Conservation (phyloP, 345 rosid genomes). For the Populus euphratica region DNA sequence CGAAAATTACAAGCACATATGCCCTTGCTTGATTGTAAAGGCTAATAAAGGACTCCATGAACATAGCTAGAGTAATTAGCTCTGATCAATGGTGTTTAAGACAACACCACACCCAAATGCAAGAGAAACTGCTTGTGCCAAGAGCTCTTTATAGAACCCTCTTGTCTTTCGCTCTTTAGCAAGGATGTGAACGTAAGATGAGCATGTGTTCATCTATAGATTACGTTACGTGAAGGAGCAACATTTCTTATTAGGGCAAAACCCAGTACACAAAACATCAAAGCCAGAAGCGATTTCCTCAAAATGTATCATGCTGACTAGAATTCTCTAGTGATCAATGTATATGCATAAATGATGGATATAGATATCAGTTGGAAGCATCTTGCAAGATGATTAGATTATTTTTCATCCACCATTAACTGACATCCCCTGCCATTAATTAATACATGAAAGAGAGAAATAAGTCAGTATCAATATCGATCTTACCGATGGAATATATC, state of each 20-base stretch:
- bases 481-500: neutral
- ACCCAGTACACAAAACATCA: neutral
- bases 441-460: neutral
- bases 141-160: neutral
- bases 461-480: neutral
- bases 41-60: neutral
- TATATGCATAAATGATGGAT: no score
- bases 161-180: neutral
- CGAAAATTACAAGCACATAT: neutral
- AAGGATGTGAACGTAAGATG: neutral
- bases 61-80: neutral
- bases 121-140: neutral
- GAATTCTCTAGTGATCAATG: neutral
- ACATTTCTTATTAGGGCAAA: neutral
- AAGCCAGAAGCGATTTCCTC: neutral
- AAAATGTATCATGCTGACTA: neutral
- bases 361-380: no score
- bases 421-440: neutral
- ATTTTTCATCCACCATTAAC: neutral
- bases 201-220: no score
- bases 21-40: neutral
- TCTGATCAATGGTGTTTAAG: neutral
- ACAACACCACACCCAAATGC: neutral
- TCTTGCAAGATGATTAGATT: no score
- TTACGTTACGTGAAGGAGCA: neutral